These are phyloP conservation scores for Eucalyptus sp. DNA, from an alignment of 345 rosid genomes.

Conservation along the genomic window DNA sequence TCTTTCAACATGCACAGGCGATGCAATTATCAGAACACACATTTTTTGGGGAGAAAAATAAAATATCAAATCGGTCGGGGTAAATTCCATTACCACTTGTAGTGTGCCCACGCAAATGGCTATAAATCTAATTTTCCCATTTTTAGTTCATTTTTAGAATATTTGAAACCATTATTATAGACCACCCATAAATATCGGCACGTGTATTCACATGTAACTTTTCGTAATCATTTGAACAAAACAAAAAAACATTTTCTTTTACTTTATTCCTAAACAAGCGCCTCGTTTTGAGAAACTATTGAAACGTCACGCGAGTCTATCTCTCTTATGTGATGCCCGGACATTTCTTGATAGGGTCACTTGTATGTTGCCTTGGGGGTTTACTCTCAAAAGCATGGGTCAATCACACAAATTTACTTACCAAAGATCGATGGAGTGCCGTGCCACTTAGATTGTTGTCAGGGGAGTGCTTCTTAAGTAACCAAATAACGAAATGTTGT, in stretches of 20 bases:
- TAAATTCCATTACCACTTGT: neutral
- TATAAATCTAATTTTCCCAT: neutral
- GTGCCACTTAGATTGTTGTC: neutral
- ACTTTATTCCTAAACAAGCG: neutral
- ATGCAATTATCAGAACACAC: neutral
- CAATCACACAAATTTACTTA: neutral
- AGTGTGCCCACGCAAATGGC: neutral
- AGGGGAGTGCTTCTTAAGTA: rapidly evolving
- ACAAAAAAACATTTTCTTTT: neutral
- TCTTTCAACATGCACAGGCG: neutral
- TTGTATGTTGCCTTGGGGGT: neutral
- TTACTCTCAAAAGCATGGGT: neutral
- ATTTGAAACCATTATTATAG: neutral
- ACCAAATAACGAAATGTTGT: neutral
- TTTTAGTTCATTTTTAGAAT: neutral
- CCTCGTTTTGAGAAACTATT: rapidly evolving
- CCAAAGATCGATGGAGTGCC: neutral
- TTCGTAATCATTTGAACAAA: neutral
- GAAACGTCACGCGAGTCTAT: rapidly evolving
- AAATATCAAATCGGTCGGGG: neutral
- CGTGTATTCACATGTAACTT: neutral
- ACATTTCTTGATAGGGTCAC: neutral
- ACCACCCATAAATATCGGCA: neutral
- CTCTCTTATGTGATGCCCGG: rapidly evolving
- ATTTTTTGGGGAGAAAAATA: neutral